These are phyloP conservation scores for Escallonia herrerae DNA, from an alignment of 129 eudicot genomes.

Conservation along the genomic window DNA sequence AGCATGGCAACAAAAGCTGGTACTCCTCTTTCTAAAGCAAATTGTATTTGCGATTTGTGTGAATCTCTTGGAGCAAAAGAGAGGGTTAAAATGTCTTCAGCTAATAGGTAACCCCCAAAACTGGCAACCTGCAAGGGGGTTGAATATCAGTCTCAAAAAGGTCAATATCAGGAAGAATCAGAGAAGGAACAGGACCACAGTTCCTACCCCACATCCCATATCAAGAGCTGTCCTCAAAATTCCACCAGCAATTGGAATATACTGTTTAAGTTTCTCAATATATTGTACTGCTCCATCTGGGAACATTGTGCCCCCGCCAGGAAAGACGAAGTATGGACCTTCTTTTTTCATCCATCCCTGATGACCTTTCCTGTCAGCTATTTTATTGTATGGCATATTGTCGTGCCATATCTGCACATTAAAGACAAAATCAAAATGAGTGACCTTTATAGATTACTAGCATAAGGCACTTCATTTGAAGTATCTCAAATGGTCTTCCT, in stretches of 20 bases:
- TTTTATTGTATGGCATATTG: slow-evolving; percentile 90
- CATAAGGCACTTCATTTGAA: background rate
- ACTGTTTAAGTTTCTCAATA: slow-evolving; percentile 82
- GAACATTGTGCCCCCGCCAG: slow-evolving; percentile 99
- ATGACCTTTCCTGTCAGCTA: slow-evolving; percentile 96
- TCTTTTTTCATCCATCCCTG: slow-evolving; percentile 99
- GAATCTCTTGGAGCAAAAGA: slow-evolving; percentile 99
- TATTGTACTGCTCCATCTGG: slow-evolving; percentile 95
- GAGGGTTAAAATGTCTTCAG: slow-evolving; percentile 69
- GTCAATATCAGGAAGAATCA: background rate
- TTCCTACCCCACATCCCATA: slow-evolving; percentile 98
- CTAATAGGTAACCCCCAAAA: slow-evolving; percentile 85
- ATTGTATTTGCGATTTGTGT: slow-evolving; percentile 92
- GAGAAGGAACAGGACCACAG: background rate
- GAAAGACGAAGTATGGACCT: slow-evolving; percentile 89
- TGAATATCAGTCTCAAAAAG: slow-evolving; percentile 2
- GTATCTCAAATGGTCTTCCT: background rate
- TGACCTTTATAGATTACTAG: background rate
- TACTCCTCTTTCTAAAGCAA: slow-evolving; percentile 93
- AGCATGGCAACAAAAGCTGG: slow-evolving; percentile 97
- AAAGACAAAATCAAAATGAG: background rate
- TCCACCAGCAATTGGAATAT: slow-evolving; percentile 85
- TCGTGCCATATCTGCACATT: slow-evolving; percentile 87
- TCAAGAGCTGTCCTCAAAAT: slow-evolving; percentile 91
- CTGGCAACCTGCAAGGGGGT: slow-evolving; percentile 75